These are phyloP conservation scores for Arbutus unedo DNA, from an alignment of 148 eudicot species.

Conservation along the genomic window DNA sequence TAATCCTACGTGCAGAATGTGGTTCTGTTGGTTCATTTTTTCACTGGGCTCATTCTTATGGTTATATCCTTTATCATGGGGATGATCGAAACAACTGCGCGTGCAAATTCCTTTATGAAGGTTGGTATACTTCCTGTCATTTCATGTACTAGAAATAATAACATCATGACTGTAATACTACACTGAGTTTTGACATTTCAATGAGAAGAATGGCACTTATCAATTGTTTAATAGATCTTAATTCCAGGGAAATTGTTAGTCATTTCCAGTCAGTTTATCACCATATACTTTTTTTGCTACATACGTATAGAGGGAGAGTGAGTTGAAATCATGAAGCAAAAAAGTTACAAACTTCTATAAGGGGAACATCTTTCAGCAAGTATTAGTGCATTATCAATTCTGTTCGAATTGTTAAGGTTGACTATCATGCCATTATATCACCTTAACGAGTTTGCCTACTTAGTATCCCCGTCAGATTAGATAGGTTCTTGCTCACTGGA, in stretches of 20 bases:
- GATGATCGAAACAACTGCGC: slow-evolving; percentile 62
- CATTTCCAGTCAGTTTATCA: background rate
- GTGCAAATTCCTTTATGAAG: slow-evolving; percentile 77
- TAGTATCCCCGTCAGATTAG: background rate
- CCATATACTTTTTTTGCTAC: background rate
- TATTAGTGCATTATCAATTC: background rate
- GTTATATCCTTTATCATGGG: slow-evolving; percentile 93
- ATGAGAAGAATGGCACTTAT: background rate
- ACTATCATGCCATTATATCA: background rate
- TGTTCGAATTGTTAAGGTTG: background rate
- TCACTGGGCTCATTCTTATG: slow-evolving; percentile 94
- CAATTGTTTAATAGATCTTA: background rate
- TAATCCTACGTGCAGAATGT: slow-evolving; percentile 63
- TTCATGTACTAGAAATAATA: slow-evolving; percentile 7
- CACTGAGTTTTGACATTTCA: background rate
- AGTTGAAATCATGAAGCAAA: background rate
- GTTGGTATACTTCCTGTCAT: slow-evolving; percentile 34
- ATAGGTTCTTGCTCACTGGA: background rate
- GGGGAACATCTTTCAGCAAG: background rate
- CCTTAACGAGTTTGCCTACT: background rate
- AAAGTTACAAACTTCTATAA: no score
- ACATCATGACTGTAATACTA: background rate
- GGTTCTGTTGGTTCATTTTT: slow-evolving; percentile 78
- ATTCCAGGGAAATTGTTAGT: background rate
- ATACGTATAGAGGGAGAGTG: background rate